Conservation (phyloP, 1,284 basidiomycete genomes). For the Volvariella volvacea region DNA sequence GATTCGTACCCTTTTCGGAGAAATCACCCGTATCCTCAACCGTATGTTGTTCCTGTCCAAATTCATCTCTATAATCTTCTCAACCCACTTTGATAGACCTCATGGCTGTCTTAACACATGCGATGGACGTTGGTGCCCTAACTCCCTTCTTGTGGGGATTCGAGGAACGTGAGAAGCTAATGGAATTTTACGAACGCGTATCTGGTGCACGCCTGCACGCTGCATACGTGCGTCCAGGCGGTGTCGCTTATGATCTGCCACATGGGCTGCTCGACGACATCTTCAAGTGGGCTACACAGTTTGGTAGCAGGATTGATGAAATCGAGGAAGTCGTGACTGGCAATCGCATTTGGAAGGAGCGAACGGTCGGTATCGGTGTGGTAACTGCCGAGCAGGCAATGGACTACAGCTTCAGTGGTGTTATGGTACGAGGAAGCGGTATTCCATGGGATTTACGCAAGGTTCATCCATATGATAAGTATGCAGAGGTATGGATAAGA, state of each 20-base stretch:
- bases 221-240: conserved; percentile 97
- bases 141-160: conserved; percentile 99
- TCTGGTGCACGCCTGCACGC: conserved; percentile 96
- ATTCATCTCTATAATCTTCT: not conserved
- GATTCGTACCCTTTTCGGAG: conserved; percentile 96
- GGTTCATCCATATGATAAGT: conserved; percentile 93
- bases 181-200: conserved; percentile 99
- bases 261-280: conserved; percentile 97
- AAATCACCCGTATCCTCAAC: conserved; percentile 95
- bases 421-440: conserved; percentile 95
- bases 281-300: conserved; percentile 97
- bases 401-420: conserved; percentile 93
- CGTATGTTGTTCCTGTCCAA: conserved; percentile 41
- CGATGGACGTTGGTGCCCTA: conserved; percentile 95
- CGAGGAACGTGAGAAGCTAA: conserved; percentile 99
- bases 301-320: conserved; percentile 87
- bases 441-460: conserved; percentile 95
- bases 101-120: conserved; percentile 96
- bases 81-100: conserved; percentile 48
- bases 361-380: conserved; percentile 87
- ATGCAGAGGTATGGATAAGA: conserved; percentile 63
- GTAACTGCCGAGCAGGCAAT: conserved; percentile 92
- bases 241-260: conserved; percentile 96
- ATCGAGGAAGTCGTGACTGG: conserved; percentile 97
- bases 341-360: conserved; percentile 97